A percentile compares a stretch with the other conserved stretches of the same genome.
These are phyloP conservation scores for Plectosphaerella plurivora DNA, from an alignment of 2,329 filamentous ascomycete genomes.

Conservation along the genomic window DNA sequence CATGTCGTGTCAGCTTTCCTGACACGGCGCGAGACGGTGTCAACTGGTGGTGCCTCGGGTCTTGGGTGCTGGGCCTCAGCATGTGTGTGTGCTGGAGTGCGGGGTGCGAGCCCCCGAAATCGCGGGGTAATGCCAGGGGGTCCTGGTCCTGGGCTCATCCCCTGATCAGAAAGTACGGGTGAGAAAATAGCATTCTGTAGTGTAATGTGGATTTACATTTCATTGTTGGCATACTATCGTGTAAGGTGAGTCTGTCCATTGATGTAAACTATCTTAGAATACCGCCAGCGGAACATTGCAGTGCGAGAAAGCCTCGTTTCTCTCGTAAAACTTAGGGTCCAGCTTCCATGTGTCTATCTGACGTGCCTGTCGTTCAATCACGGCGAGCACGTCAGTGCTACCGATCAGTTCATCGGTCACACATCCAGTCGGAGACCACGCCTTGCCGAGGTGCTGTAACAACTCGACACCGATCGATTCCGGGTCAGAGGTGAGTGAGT, in stretches of 20 bases:
- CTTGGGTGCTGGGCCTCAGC: too few relatives aligned
- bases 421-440: not conserved
- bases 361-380: not conserved
- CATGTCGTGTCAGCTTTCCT: not conserved
- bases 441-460: not conserved
- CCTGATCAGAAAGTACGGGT: too few relatives aligned
- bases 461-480: not conserved
- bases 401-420: not conserved
- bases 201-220: too few relatives aligned
- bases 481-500: not conserved
- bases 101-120: too few relatives aligned
- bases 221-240: too few relatives aligned
- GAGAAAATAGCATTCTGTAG: too few relatives aligned
- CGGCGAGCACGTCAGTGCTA: not conserved
- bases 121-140: too few relatives aligned
- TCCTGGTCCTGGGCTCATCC: too few relatives aligned
- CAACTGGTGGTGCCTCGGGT: not conserved
- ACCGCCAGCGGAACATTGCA: not conserved
- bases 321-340: not conserved
- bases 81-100: too few relatives aligned
- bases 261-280: too few relatives aligned
- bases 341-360: not conserved
- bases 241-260: too few relatives aligned
- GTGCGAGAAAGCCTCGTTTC: not conserved
- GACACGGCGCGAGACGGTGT: not conserved